Evolutionary conservation across 306 rosid species (phyloP).

Genomic region (Lathyrus tuberosus): DNA sequence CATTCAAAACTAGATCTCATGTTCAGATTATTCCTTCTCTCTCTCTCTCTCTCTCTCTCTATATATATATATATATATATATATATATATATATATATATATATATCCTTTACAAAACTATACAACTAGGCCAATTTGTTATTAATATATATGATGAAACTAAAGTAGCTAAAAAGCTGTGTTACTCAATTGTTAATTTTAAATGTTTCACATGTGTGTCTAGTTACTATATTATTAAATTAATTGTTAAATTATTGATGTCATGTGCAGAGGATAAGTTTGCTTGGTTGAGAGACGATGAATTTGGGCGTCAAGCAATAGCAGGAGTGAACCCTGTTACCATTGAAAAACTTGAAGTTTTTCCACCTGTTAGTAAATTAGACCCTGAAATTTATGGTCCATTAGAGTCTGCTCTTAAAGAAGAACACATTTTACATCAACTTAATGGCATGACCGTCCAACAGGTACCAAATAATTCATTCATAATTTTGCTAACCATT

Average conservation of each 20-base stretch:
- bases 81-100: too few species aligned
- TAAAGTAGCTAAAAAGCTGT: too few species aligned
- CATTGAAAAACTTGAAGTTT: conserved; percentile 74
- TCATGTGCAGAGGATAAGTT: conserved; percentile 81
- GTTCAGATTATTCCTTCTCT: background rate
- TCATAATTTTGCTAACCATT: conserved; percentile 2
- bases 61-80: too few species aligned
- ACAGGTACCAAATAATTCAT: conserved; percentile 54
- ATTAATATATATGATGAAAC: too few species aligned
- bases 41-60: too few species aligned
- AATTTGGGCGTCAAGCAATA: conserved; percentile 86
- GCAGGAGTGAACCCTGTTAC: conserved; percentile 89
- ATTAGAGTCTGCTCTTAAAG: conserved; percentile 75
- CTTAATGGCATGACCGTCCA: conserved; percentile 89
- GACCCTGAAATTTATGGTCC: conserved; percentile 78
- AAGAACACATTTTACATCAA: conserved; percentile 78
- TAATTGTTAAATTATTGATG: background rate
- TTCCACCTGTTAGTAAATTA: conserved; percentile 87
- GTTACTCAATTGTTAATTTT: background rate
- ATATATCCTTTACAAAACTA: background rate
- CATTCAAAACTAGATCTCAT: conserved; percentile 14
- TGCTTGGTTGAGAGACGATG: conserved; percentile 93
- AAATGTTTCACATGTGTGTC: conserved; percentile 41
- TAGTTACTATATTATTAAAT: background rate
- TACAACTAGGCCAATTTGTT: too few species aligned